A percentile compares a stretch with the other conserved stretches of the same genome.
These are phyloP conservation scores for Beauveria scarabaeidicola DNA, from an alignment of 2,329 filamentous ascomycete species.

Conservation along the genomic window DNA sequence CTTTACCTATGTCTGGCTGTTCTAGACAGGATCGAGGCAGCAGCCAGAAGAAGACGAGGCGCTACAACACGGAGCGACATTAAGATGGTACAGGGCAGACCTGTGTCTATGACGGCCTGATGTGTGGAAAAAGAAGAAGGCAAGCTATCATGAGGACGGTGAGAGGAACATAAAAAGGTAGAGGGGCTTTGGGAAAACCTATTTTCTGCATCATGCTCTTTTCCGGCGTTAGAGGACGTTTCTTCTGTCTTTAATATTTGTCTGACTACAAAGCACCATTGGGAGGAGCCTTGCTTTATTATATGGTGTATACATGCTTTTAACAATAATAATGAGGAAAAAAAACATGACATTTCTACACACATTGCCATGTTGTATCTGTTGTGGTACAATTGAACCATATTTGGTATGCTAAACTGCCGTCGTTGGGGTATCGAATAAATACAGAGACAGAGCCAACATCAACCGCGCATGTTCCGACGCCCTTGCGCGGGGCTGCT, in stretches of 20 bases:
- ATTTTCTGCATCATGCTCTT: not conserved
- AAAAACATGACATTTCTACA: not conserved
- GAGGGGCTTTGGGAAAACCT: not conserved
- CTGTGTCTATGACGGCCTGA: not conserved
- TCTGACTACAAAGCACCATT: not conserved
- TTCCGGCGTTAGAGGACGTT: not conserved
- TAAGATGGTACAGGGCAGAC: not conserved
- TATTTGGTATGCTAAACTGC: not conserved
- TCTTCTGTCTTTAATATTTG: not conserved
- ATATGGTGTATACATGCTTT: not conserved
- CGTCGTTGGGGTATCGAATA: not conserved
- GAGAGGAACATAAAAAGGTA: not conserved
- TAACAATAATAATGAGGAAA: not conserved
- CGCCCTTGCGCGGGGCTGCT: slow-evolving; percentile 43
- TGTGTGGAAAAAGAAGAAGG: too few relatives aligned
- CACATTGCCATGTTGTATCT: not conserved
- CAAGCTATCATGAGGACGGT: not conserved
- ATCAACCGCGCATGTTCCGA: slow-evolving; percentile 23
- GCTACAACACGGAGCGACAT: not conserved
- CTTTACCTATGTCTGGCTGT: slow-evolving; percentile 91
- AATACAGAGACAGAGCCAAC: not conserved
- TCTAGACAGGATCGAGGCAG: slow-evolving; percentile 33
- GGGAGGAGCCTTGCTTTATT: not conserved
- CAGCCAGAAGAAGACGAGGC: not conserved
- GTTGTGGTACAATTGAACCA: not conserved